Conservation (phyloP, 2,329 filamentous ascomycete species). For the Aspergillus quadricinctus region DNA sequence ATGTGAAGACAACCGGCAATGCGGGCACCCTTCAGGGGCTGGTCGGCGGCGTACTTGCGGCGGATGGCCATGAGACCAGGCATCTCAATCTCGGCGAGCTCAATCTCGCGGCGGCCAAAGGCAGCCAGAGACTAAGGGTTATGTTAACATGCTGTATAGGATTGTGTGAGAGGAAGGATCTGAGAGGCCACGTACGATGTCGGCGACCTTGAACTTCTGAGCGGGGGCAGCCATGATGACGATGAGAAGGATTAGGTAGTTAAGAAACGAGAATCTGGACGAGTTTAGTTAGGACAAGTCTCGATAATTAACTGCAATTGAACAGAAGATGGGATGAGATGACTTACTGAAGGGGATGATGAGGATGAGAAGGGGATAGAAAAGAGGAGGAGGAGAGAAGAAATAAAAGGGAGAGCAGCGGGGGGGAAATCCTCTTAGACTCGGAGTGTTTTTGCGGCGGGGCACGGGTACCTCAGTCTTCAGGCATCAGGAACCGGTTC, state of each 20-base stretch:
- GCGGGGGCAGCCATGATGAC: slow-evolving; percentile 67
- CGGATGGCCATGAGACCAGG: slow-evolving; percentile 96
- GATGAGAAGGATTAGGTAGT: slow-evolving; percentile 6
- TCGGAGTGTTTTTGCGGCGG: neutral
- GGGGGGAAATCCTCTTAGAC: neutral
- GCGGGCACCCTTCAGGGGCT: slow-evolving; percentile 89
- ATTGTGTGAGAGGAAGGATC: neutral
- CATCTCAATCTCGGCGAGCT: slow-evolving; percentile 95
- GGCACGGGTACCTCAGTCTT: neutral
- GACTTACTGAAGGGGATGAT: slow-evolving; percentile 4
- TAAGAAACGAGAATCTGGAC: slow-evolving; percentile 5
- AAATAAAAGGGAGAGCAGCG: neutral
- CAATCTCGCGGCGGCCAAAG: slow-evolving; percentile 98
- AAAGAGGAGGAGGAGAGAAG: slow-evolving; percentile 4
- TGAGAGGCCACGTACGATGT: slow-evolving; percentile 58
- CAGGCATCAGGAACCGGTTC: neutral
- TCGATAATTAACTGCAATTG: slow-evolving; percentile 2
- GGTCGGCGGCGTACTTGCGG: slow-evolving; percentile 82
- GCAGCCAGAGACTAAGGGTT: slow-evolving; percentile 69
- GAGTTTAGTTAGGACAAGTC: neutral
- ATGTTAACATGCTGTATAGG: slow-evolving; percentile 4
- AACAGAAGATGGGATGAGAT: slow-evolving; percentile 9
- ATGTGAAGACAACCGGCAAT: slow-evolving; percentile 99
- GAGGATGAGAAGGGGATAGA: slow-evolving; percentile 13
- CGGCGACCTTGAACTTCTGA: slow-evolving; percentile 95